A percentile compares a stretch with the other conserved stretches of the same genome.
phyloP scores from a whole-genome alignment of 83 land plant genomes.

The Isoetes engelmannii region DNA sequence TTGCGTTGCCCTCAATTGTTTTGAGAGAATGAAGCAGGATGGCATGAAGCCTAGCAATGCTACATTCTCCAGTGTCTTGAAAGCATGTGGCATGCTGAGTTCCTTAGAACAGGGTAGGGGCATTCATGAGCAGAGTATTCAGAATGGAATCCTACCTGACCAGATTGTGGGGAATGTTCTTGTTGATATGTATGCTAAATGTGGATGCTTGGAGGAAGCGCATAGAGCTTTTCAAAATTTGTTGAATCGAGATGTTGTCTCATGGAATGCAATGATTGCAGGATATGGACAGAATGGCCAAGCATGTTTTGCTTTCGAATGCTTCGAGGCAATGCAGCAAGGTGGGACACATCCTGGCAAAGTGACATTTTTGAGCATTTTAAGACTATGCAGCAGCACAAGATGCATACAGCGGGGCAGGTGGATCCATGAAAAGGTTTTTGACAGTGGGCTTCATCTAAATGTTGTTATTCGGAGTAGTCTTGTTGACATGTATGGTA shows the following conservation, averaged over 20 bases:
- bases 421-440: not conserved
- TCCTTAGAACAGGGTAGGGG: conserved; percentile 22
- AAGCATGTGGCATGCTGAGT: conserved; percentile 18
- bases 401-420: not conserved
- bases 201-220: conserved; percentile 19
- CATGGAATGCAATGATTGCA: not conserved
- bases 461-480: not conserved
- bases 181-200: conserved; percentile 26
- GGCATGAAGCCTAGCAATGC: conserved; percentile 8
- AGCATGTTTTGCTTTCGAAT: too few species aligned
- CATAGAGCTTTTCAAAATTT: conserved; percentile 19
- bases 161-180: conserved; percentile 15
- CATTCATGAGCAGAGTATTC: conserved; percentile 23
- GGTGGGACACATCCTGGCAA: not conserved
- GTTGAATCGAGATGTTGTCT: conserved; percentile 7
- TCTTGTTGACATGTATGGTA: not conserved
- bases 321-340: not conserved
- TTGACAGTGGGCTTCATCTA: not conserved
- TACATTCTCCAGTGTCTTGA: conserved; percentile 17
- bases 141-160: conserved; percentile 15
- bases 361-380: not conserved
- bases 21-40: conserved; percentile 10
- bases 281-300: not conserved
- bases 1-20: conserved; percentile 12
- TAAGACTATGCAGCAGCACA: conserved; percentile 1